Conservation (phyloP, 768 basidiomycete genomes). For the Erythrobasidium yunnanense region DNA sequence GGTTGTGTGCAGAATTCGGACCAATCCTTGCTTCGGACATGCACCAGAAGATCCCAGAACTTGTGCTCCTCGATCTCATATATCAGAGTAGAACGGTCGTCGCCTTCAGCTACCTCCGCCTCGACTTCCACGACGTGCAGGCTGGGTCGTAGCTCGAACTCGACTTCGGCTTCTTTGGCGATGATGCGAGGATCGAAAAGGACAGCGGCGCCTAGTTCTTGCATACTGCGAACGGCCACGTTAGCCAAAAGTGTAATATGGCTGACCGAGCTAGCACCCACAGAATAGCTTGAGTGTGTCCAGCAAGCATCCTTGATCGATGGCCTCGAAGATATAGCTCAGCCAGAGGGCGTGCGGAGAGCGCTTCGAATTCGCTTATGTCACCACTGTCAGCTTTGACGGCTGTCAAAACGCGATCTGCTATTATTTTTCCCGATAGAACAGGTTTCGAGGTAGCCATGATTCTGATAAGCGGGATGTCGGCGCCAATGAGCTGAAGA, state of each 20-base stretch:
- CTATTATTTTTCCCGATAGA: background rate
- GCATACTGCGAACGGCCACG: background rate
- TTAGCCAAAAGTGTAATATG: too few species aligned
- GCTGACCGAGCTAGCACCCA: too few species aligned
- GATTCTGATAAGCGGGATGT: slow-evolving; percentile 8
- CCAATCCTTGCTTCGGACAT: slow-evolving; percentile 7
- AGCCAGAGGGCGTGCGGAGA: background rate
- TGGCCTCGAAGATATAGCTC: background rate
- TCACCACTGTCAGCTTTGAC: background rate
- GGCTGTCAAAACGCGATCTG: background rate
- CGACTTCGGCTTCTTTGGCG: background rate
- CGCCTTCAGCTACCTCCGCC: background rate
- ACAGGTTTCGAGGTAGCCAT: background rate
- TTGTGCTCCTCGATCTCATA: background rate
- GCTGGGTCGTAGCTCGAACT: background rate
- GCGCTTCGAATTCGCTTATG: background rate
- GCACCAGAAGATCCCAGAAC: slow-evolving; percentile 17
- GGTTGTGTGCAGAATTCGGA: background rate
- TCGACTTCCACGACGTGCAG: too few species aligned
- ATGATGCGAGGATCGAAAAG: background rate
- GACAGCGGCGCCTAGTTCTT: slow-evolving; percentile 17
- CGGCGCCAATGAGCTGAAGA: background rate
- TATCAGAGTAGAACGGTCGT: slow-evolving; percentile 3
- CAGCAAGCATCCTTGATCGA: background rate
- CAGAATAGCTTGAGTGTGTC: slow-evolving; percentile 13